A percentile compares a stretch with the other conserved stretches of the same genome.
These are phyloP conservation scores for Dactylella cylindrospora DNA, from an alignment of 2,329 filamentous ascomycete genomes.

Conservation along the genomic window DNA sequence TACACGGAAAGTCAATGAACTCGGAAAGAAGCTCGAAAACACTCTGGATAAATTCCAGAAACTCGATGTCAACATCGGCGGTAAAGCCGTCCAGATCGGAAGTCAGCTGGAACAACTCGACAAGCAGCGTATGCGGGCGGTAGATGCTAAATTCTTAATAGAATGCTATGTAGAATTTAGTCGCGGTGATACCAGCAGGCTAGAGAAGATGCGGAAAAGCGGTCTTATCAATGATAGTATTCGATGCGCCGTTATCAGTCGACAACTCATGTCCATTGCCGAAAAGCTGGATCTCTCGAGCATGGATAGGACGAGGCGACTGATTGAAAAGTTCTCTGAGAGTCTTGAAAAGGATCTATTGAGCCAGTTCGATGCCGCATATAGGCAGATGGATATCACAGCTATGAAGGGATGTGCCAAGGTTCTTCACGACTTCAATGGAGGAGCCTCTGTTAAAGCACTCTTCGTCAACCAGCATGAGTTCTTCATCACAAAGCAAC, in stretches of 20 bases:
- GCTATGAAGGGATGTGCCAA: constrained; percentile 97
- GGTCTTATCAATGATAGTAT: constrained; percentile 90
- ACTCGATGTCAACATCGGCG: constrained; percentile 80
- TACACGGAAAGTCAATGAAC: constrained; percentile 81
- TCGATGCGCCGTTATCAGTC: constrained; percentile 86
- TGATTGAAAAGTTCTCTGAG: constrained; percentile 95
- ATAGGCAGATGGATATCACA: constrained; percentile 90
- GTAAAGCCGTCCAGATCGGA: constrained; percentile 92
- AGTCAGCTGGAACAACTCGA: constrained; percentile 92
- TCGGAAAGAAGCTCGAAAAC: constrained; percentile 85
- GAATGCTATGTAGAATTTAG: constrained; percentile 96
- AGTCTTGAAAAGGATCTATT: constrained; percentile 91
- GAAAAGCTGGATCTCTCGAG: constrained; percentile 74
- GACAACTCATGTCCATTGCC: constrained; percentile 91
- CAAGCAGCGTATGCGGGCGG: constrained; percentile 80
- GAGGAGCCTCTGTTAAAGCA: constrained; percentile 90
- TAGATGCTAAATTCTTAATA: constrained; percentile 92
- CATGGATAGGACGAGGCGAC: constrained; percentile 74
- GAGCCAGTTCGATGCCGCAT: constrained; percentile 96
- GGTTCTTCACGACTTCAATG: constrained; percentile 92
- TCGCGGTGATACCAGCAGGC: constrained; percentile 77
- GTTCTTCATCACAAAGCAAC: constrained; percentile 96
- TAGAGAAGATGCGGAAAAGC: constrained; percentile 84
- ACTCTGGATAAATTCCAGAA: constrained; percentile 90
- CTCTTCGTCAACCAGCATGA: constrained; percentile 98